phyloP scores from a whole-genome alignment of 331 rosid species.

The Rhamnella rubrinervis region DNA sequence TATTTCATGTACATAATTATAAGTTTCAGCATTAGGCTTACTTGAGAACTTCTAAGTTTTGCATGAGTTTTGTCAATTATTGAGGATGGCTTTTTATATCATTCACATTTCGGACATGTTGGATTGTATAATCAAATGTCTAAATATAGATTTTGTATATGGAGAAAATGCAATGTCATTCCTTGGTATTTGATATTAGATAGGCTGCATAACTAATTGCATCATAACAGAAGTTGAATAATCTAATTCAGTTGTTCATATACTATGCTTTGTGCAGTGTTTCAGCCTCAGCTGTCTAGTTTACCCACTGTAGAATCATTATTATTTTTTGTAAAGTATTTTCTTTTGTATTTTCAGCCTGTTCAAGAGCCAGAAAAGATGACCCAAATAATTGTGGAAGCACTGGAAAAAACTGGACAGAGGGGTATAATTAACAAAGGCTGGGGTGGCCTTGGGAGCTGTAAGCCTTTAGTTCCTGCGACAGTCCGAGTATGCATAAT shows the following conservation, averaged over 20 bases:
- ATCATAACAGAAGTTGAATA: too few species aligned
- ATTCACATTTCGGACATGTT: too few species aligned
- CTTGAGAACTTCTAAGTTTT: neutral
- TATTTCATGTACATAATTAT: neutral
- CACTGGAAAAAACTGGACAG: conserved; percentile 83
- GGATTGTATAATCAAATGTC: too few species aligned
- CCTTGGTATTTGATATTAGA: too few species aligned
- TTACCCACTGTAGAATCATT: neutral
- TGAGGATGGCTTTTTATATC: too few species aligned
- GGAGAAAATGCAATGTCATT: too few species aligned
- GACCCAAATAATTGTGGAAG: conserved; percentile 89
- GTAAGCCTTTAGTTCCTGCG: conserved; percentile 46
- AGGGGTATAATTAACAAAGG: conserved; percentile 98
- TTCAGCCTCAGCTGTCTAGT: too few species aligned
- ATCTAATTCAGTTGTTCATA: too few species aligned
- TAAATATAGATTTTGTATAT: too few species aligned
- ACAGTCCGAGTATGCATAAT: neutral
- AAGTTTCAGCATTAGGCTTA: neutral
- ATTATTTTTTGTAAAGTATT: neutral
- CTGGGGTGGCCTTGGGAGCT: conserved; percentile 97
- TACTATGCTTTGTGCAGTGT: too few species aligned
- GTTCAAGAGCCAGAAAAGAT: conserved; percentile 91
- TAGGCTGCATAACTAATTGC: too few species aligned
- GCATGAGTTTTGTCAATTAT: too few species aligned
- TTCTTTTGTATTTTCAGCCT: conserved; percentile 52